Evolutionary conservation across 495 filamentous ascomycete species (phyloP).

Genomic region (Staphylotrichum longicolle): DNA sequence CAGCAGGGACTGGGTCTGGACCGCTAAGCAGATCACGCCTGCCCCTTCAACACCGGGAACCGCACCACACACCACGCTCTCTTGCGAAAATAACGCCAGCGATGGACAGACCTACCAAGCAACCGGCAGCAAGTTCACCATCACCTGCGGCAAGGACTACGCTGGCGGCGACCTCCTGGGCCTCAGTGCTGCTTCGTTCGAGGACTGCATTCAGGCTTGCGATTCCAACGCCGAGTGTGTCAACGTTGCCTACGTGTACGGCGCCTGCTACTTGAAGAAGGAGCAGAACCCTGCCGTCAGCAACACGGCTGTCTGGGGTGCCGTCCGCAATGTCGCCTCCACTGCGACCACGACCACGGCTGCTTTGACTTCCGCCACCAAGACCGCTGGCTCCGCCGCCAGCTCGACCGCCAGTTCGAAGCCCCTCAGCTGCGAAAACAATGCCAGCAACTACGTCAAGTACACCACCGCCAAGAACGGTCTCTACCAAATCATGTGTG

Average conservation of each 20-base stretch:
- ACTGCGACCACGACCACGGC: not conserved
- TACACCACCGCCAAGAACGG: conserved; percentile 2
- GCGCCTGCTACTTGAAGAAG: conserved; percentile 17
- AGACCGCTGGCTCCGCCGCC: too few species aligned
- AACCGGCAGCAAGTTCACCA: not conserved
- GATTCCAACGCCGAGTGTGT: conserved; percentile 3
- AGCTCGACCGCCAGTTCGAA: not conserved
- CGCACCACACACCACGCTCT: not conserved
- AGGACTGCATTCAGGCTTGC: conserved; percentile 9
- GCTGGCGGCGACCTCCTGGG: conserved; percentile 12
- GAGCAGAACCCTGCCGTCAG: not conserved
- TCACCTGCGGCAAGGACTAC: conserved; percentile 12
- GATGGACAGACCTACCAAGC: not conserved
- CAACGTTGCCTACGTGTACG: conserved; percentile 5
- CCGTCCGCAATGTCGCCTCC: not conserved
- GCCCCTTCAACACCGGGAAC: not conserved
- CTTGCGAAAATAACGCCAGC: conserved; percentile 3
- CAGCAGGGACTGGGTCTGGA: not conserved
- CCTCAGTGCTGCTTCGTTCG: not conserved
- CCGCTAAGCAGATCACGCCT: not conserved
- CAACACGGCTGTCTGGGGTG: conserved; percentile 8
- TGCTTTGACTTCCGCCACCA: too few species aligned
- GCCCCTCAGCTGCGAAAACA: conserved; percentile 10
- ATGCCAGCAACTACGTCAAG: conserved; percentile 8
- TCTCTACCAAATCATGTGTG: conserved; percentile 3